Evolutionary conservation across 345 rosid genomes (phyloP).

Genomic region (Ceriops tagal): DNA sequence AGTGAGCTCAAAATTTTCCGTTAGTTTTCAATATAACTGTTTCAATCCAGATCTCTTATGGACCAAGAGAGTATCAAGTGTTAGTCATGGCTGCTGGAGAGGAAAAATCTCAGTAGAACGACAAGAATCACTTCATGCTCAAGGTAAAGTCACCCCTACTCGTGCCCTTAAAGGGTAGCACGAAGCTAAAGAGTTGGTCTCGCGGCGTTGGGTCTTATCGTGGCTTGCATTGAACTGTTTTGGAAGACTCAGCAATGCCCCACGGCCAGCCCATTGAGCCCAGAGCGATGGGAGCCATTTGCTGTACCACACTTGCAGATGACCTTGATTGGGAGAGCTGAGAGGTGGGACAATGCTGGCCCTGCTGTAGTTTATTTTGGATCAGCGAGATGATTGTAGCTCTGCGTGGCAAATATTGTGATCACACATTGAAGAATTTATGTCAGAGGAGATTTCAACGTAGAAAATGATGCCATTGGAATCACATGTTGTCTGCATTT

Average conservation of each 20-base stretch:
- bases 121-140: no score
- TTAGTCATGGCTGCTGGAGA: no score
- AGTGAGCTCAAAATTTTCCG: no score
- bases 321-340: not conserved
- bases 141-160: no score
- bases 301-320: not conserved
- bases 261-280: not conserved
- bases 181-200: no score
- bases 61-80: no score
- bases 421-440: constrained; percentile 1
- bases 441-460: not conserved
- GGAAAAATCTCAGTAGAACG: no score
- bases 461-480: constrained; percentile 1
- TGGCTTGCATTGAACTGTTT: no score
- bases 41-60: no score
- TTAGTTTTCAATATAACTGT: no score
- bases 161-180: no score
- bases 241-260: not conserved
- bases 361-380: not conserved
- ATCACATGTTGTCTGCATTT: constrained; percentile 25
- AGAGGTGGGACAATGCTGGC: constrained; percentile 2
- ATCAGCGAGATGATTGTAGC: not conserved
- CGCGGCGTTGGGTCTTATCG: no score
- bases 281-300: not conserved
- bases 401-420: not conserved